phyloP scores from a whole-genome alignment of 768 basidiomycete species.

The Macrolepiota dolichaula region DNA sequence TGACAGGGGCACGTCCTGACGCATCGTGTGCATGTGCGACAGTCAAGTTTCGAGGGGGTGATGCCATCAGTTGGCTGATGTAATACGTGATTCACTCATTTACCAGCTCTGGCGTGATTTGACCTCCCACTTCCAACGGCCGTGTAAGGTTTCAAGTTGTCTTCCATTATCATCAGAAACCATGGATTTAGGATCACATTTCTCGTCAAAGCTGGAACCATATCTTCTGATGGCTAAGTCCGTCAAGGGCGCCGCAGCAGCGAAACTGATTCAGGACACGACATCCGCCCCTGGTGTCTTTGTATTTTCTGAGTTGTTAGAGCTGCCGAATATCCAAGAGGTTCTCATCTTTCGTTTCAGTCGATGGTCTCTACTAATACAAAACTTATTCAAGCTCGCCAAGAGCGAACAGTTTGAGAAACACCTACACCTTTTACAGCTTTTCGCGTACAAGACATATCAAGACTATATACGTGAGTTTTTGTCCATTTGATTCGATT shows the following conservation, averaged over 20 bases:
- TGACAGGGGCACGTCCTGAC: no score
- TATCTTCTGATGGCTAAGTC: slow-evolving; percentile 91
- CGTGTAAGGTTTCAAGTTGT: neutral
- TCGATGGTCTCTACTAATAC: neutral
- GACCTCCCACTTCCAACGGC: neutral
- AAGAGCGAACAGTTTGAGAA: slow-evolving; percentile 60
- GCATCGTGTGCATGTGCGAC: no score
- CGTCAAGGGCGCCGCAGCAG: slow-evolving; percentile 88
- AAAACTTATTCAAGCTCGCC: slow-evolving; percentile 51
- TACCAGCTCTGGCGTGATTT: neutral
- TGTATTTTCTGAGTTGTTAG: slow-evolving; percentile 87
- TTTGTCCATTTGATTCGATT: neutral
- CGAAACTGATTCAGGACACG: slow-evolving; percentile 83
- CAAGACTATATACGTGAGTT: slow-evolving; percentile 73
- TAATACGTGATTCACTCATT: slow-evolving; percentile 6
- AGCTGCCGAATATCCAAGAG: slow-evolving; percentile 80
- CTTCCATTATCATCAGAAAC: slow-evolving; percentile 6
- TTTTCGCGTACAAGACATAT: slow-evolving; percentile 91
- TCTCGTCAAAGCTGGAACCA: slow-evolving; percentile 75
- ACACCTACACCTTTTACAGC: slow-evolving; percentile 63
- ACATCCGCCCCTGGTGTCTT: slow-evolving; percentile 89
- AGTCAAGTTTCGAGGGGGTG: neutral
- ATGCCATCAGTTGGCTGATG: neutral
- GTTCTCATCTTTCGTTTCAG: slow-evolving; percentile 35
- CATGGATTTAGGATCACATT: slow-evolving; percentile 62